These are phyloP conservation scores for Boletus smithii DNA, from an alignment of 1,284 basidiomycete genomes.

Conservation along the genomic window DNA sequence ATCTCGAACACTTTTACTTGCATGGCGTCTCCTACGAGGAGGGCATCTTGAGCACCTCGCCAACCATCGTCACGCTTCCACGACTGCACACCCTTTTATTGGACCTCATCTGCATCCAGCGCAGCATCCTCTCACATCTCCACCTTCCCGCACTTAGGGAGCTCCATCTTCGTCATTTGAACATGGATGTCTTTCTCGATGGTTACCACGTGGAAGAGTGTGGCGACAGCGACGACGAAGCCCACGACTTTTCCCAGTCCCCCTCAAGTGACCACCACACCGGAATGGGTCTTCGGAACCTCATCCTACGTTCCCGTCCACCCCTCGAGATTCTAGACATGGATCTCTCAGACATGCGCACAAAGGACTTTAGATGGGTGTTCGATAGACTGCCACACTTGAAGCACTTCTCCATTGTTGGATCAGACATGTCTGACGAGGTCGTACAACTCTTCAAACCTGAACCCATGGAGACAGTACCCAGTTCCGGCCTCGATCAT, in stretches of 20 bases:
- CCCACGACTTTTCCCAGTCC: constrained; percentile 66
- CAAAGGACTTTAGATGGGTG: constrained; percentile 68
- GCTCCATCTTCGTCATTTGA: constrained; percentile 62
- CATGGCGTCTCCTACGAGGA: constrained; percentile 52
- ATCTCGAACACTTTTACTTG: constrained; percentile 54
- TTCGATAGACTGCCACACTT: constrained; percentile 54
- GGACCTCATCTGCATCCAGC: constrained; percentile 56
- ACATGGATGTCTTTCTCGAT: constrained; percentile 53
- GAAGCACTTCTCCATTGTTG: constrained; percentile 65
- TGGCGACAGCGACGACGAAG: constrained; percentile 71
- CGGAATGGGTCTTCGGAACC: constrained; percentile 69
- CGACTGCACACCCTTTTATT: constrained; percentile 54
- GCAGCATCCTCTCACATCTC: constrained; percentile 59
- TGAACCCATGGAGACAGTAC: constrained; percentile 4
- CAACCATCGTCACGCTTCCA: constrained; percentile 49
- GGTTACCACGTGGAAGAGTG: constrained; percentile 39
- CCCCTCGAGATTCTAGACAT: constrained; percentile 64
- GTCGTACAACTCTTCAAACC: constrained; percentile 59
- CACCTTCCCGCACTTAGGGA: constrained; percentile 53
- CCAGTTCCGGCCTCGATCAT: constrained; percentile 7
- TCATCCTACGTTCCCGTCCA: constrained; percentile 55
- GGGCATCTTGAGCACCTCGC: constrained; percentile 25
- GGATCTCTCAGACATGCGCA: constrained; percentile 76
- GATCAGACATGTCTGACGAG: constrained; percentile 73
- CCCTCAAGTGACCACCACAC: constrained; percentile 72